These are phyloP conservation scores for Coleophoma eucalyptorum DNA, from an alignment of 2,329 filamentous ascomycete species.

Conservation along the genomic window DNA sequence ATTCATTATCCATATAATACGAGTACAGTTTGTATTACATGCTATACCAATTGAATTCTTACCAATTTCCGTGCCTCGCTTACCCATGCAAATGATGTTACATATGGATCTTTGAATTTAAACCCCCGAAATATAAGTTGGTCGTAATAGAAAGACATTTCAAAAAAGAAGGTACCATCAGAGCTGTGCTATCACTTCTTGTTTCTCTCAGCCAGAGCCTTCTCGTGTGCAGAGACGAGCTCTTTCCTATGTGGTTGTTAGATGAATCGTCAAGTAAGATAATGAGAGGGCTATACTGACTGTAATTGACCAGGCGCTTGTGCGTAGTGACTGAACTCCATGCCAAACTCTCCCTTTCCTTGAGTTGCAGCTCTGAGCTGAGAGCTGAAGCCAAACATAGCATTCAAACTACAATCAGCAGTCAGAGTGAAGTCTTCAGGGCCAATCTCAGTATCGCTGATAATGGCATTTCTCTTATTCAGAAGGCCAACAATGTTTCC, in stretches of 20 bases:
- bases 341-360: slow-evolving; percentile 96
- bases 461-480: slow-evolving; percentile 95
- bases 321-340: slow-evolving; percentile 98
- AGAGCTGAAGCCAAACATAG: slow-evolving; percentile 96
- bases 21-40: background rate
- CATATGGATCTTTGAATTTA: too few species aligned
- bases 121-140: background rate
- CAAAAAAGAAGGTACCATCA: background rate
- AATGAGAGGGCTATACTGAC: slow-evolving; percentile 46
- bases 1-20: background rate
- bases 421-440: slow-evolving; percentile 89
- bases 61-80: background rate
- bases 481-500: slow-evolving; percentile 90
- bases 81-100: background rate
- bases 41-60: background rate
- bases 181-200: slow-evolving; percentile 20
- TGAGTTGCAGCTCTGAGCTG: slow-evolving; percentile 91
- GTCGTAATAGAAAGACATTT: background rate
- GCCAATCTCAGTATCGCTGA: slow-evolving; percentile 92
- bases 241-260: slow-evolving; percentile 46
- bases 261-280: background rate
- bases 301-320: slow-evolving; percentile 85
- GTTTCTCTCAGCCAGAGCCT: slow-evolving; percentile 55
- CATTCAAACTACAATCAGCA: slow-evolving; percentile 89
- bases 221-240: slow-evolving; percentile 63